phyloP scores from a whole-genome alignment of 352 stramenopile species.

The Phytopythium aichiense region DNA sequence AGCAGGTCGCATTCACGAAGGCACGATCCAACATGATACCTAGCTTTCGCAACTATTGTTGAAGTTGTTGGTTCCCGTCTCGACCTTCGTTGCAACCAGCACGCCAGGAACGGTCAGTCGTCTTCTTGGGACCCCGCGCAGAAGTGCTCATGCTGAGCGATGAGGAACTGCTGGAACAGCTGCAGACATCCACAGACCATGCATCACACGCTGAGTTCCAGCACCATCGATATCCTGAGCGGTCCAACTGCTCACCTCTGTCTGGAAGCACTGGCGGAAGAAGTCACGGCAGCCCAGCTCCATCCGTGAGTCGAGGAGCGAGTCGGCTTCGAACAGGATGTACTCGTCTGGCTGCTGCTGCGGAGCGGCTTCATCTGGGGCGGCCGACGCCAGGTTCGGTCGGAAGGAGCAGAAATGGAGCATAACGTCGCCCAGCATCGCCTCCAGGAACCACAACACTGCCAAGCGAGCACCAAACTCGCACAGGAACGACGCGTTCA shows the following conservation, averaged over 20 bases:
- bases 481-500: background rate
- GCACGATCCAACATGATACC: too few species aligned
- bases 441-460: constrained; percentile 52
- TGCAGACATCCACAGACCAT: constrained; percentile 8
- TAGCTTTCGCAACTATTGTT: too few species aligned
- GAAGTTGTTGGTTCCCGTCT: too few species aligned
- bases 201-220: background rate
- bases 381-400: constrained; percentile 19
- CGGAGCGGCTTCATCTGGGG: background rate
- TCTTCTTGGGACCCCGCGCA: background rate
- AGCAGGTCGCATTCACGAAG: too few species aligned
- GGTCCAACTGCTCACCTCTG: constrained; percentile 32
- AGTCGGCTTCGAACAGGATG: constrained; percentile 59
- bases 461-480: constrained; percentile 32
- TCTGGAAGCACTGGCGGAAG: constrained; percentile 74
- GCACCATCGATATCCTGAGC: background rate
- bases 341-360: constrained; percentile 18
- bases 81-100: too few species aligned
- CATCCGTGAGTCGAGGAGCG: constrained; percentile 55
- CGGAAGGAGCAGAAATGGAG: constrained; percentile 63
- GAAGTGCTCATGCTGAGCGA: constrained; percentile 48
- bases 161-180: constrained; percentile 54
- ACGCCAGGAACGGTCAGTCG: background rate
- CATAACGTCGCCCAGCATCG: constrained; percentile 56
- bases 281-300: constrained; percentile 75